These are phyloP conservation scores for Staphylotrichum longicolle DNA, from an alignment of 495 filamentous ascomycete genomes.

Conservation along the genomic window DNA sequence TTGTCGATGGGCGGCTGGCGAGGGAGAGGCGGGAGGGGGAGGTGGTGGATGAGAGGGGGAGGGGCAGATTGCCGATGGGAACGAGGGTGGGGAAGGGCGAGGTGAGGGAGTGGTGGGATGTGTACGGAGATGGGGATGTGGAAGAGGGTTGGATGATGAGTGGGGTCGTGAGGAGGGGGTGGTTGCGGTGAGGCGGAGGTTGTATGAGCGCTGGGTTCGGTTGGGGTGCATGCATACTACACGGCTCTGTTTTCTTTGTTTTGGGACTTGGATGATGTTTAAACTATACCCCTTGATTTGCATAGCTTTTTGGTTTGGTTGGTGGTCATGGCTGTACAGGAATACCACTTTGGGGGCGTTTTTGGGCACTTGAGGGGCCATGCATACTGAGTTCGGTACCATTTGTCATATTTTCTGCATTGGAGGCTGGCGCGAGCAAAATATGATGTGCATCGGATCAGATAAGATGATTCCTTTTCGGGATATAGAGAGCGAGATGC, in stretches of 20 bases:
- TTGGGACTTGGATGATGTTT: neutral
- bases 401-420: neutral
- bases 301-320: neutral
- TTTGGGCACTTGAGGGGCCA: conserved; percentile 1
- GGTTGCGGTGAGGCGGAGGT: neutral
- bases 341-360: neutral
- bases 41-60: conserved; percentile 17
- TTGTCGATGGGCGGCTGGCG: conserved; percentile 45
- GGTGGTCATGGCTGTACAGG: neutral
- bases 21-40: conserved; percentile 28
- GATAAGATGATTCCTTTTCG: neutral
- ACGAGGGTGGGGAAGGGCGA: conserved; percentile 1
- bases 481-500: neutral
- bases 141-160: conserved; percentile 8
- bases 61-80: conserved; percentile 7
- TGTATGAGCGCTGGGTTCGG: neutral
- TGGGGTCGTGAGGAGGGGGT: neutral
- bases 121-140: conserved; percentile 3
- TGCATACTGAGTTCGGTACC: no score
- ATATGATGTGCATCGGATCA: neutral
- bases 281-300: conserved; percentile 13
- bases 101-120: conserved; percentile 14
- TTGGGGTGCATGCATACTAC: neutral
- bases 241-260: conserved; percentile 7
- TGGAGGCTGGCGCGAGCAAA: neutral